These are phyloP conservation scores for Diaporthe eres DNA, from an alignment of 2,329 filamentous ascomycete species.

Conservation along the genomic window DNA sequence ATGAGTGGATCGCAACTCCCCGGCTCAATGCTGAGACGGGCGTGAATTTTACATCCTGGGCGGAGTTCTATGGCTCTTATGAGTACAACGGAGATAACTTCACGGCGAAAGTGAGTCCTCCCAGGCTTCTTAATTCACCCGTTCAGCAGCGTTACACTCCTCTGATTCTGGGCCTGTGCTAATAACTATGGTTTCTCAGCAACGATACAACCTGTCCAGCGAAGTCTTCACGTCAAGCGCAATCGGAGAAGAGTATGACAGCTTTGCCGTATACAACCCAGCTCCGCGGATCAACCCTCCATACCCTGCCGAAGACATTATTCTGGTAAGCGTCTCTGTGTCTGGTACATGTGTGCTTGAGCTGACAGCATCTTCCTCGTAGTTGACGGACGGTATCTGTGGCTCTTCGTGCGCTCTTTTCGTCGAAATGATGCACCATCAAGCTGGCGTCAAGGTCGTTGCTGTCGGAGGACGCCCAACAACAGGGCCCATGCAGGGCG, in stretches of 20 bases:
- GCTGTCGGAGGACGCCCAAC: conserved; percentile 73
- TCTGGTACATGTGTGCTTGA: no score
- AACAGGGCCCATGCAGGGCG: conserved; percentile 68
- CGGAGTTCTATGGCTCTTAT: conserved; percentile 11
- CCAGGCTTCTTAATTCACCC: fast-evolving
- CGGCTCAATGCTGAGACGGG: background rate
- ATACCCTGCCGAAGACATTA: background rate
- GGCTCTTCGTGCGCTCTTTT: conserved; percentile 51
- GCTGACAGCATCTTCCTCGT: background rate
- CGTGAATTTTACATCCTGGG: conserved; percentile 13
- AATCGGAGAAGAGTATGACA: background rate
- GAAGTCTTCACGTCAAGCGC: conserved; percentile 8
- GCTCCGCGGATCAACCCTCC: background rate
- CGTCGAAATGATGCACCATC: conserved; percentile 50
- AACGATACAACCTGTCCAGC: conserved; percentile 4
- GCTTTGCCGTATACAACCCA: background rate
- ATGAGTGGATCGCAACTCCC: conserved; percentile 16
- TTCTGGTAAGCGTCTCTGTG: background rate
- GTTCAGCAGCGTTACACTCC: background rate
- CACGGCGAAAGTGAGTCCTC: background rate
- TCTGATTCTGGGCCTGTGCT: background rate
- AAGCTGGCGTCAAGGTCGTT: conserved; percentile 67
- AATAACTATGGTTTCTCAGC: background rate
- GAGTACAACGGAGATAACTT: background rate
- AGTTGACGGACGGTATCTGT: conserved; percentile 50